Evolutionary conservation across 2,329 filamentous ascomycete species (phyloP), one percentile per base, ranked within the genome.

Genomic region (Colletotrichum nymphaeae): DNA sequence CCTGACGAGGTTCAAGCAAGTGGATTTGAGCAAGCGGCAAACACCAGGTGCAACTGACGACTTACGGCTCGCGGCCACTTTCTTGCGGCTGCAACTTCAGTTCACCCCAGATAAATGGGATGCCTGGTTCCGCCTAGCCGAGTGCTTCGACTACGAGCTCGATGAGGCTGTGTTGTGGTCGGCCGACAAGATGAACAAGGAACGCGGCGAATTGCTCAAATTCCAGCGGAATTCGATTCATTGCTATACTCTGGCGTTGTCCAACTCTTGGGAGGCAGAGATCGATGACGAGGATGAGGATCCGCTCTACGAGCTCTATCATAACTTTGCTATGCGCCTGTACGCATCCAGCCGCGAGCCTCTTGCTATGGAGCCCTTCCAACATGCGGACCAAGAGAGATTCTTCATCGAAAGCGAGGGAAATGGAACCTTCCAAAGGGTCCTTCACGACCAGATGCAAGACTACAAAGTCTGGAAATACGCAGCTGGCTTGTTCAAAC

Each of bases 161-260:
- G 95, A 98, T 75, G 95, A 98, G 81, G 91, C 92, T 7, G 93
- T 97, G 5, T 90, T 95, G 5, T 97, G 95, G 95, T 93, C 93
- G 24, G 94, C 95, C 1, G 95, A 97, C 77, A 97, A 97, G 82
- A 92, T 97, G 83, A 97, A 97, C 83, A 96, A 93, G 80, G 93
- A 93, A 77, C 91, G 93, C 68, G 84, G 86, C 4, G 94, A 97
- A 71, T 83, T 97, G 57, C 89, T 95, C 28, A 91, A 90, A 64
- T 89, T 93, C 74, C 94, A 98, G 80, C 90, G 94, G 37, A 91
- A 91, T 77, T 92, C 94, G 1, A 95, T 97, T 58, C 94, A 97
- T 81, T 96, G 94, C 80, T 94, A 94, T 77, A 90, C 88, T 0
- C 84, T 91, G 52, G 89, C 89, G 0, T 78, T 91, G 16, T 91